Conservation (phyloP, 73 alveolate species). For the Paramecium octaurelia region DNA sequence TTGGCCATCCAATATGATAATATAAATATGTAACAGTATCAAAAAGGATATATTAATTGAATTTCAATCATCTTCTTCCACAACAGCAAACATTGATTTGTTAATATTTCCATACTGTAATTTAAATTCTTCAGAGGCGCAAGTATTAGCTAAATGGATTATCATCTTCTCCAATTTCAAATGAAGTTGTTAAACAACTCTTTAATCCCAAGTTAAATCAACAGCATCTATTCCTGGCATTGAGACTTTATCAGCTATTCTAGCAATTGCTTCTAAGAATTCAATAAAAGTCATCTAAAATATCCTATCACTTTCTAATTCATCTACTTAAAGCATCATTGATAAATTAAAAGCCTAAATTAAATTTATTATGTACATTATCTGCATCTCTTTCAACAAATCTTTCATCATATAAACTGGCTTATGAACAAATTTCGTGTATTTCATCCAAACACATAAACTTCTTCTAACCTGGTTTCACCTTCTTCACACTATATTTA, state of each 20-base stretch:
- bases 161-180: neutral
- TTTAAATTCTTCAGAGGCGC: conserved; percentile 39
- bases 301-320: conserved; percentile 68
- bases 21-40: neutral
- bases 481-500: conserved; percentile 60
- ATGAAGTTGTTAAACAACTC: neutral
- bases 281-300: conserved; percentile 67
- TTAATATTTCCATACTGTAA: neutral
- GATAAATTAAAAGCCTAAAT: conserved; percentile 67
- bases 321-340: conserved; percentile 76
- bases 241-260: conserved; percentile 68
- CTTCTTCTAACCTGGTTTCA: conserved; percentile 73
- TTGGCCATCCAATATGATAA: neutral
- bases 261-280: conserved; percentile 76
- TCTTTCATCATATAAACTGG: conserved; percentile 69
- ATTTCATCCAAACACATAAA: conserved; percentile 81
- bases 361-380: neutral
- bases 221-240: neutral
- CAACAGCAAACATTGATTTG: conserved; percentile 13
- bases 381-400: conserved; percentile 77
- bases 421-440: conserved; percentile 50
- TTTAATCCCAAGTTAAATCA: conserved; percentile 31
- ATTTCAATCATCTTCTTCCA: conserved; percentile 21
- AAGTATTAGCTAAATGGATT: neutral
- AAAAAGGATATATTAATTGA: neutral